Percentiles rank a stretch among this genome's conserved stretches.
These are phyloP conservation scores for Malassezia yamatoensis DNA, from an alignment of 1,284 basidiomycete genomes.

Conservation along the genomic window DNA sequence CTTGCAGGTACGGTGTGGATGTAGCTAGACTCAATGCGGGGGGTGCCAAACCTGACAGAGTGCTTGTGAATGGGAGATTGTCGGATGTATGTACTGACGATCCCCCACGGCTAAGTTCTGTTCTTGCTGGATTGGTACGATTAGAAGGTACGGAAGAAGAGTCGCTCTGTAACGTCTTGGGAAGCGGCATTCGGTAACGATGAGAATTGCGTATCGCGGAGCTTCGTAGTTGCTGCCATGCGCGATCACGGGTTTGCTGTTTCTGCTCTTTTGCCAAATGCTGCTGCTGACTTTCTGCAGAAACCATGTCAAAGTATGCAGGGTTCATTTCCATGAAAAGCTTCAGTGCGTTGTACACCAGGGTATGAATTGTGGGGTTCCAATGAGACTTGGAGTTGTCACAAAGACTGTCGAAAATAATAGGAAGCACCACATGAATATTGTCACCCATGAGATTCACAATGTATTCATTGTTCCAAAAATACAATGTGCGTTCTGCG, in stretches of 20 bases:
- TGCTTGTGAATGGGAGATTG: slow-evolving; percentile 7
- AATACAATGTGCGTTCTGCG: slow-evolving; percentile 48
- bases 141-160: background rate
- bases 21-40: slow-evolving; percentile 13
- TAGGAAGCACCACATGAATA: slow-evolving; percentile 74
- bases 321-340: slow-evolving; percentile 99
- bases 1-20: slow-evolving; percentile 3
- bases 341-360: slow-evolving; percentile 97
- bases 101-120: background rate
- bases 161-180: background rate
- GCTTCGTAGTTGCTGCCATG: slow-evolving; percentile 37
- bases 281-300: slow-evolving; percentile 84
- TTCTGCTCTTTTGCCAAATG: slow-evolving; percentile 50
- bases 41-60: slow-evolving; percentile 11
- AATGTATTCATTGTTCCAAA: slow-evolving; percentile 85
- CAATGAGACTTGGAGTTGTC: slow-evolving; percentile 94
- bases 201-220: slow-evolving; percentile 38
- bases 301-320: slow-evolving; percentile 82
- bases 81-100: background rate
- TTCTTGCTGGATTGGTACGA: background rate
- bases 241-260: slow-evolving; percentile 33
- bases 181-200: slow-evolving; percentile 25
- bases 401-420: slow-evolving; percentile 96
- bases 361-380: slow-evolving; percentile 97
- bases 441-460: slow-evolving; percentile 99